phyloP scores from a whole-genome alignment of 495 filamentous ascomycete genomes.

The Podospora didyma region DNA sequence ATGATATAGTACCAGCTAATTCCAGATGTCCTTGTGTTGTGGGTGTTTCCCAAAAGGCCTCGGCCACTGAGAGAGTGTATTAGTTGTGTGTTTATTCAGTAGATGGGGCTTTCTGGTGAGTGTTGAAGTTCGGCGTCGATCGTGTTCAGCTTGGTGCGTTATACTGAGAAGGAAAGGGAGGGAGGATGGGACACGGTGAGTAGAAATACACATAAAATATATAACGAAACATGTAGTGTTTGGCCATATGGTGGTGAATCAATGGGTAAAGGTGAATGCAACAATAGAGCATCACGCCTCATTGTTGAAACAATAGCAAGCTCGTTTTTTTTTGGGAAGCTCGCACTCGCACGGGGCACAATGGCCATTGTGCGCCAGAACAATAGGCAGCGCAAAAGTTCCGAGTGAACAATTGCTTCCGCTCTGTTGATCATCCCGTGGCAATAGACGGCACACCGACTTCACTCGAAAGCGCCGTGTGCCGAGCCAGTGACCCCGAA shows the following conservation, averaged over 20 bases:
- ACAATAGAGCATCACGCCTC: background rate
- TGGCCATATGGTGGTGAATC: no score
- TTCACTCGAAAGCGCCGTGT: background rate
- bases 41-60: slow-evolving; percentile 10
- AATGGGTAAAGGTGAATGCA: no score
- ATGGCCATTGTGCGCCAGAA: background rate
- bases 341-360: background rate
- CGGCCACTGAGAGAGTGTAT: slow-evolving; percentile 7
- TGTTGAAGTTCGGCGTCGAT: no score
- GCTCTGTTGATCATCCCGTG: background rate
- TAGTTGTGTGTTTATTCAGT: background rate
- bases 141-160: background rate
- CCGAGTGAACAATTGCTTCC: background rate
- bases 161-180: no score
- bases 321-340: background rate
- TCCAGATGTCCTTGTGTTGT: slow-evolving; percentile 16
- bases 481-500: background rate
- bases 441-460: background rate
- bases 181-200: no score
- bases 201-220: no score
- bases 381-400: background rate
- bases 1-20: slow-evolving; percentile 40
- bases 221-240: no score
- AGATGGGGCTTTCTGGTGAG: background rate
- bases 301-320: background rate